Base-by-base conservation (phyloP, 352 stramenopile genomes). In the Globisporangium camurandrum region DNA sequence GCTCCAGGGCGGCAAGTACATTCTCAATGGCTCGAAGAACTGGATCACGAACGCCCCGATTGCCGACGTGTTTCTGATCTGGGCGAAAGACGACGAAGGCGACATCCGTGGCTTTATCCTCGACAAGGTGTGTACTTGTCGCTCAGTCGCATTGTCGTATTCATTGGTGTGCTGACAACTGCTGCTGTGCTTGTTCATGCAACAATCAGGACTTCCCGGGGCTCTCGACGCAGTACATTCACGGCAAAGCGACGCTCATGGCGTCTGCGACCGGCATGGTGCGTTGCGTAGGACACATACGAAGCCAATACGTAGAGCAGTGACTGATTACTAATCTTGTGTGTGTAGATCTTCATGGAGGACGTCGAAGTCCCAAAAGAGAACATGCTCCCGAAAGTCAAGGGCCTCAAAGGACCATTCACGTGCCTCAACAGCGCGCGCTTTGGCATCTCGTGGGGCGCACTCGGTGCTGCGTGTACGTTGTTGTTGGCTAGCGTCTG, bases 41-140 rank as follows among this genome's bases (percentile, higher is more conserved):
- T 91, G 80, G 96, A 99, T 99, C 75, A 99, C 95, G 9, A 98
- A 99, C 74, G 86, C 86, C 22, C 96, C 96, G 0, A 98, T 99
- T 45, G 95, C 96, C 2, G 95, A 99, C 56, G 77, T 99, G 8
- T 97, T 98, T 64, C 71, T 99, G 26, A 83, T 99, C 42, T 99
- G 96, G 96, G 95, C 95, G 28, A 95, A 97, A 46, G 90, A 98
- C 48, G 91, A 98, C 49, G 82, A 93, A 50, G 92, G 91, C 17
- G 84, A 96, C 55, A 96, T 98, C 46, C 73, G 86, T 42, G 95
- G 96, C 34, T 98, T 98, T 71, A 67, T 98, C 26, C 62, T 98
- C 0, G 95, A 98, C 50, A 96, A 96, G 59, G 80, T 88, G 30
- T 11, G 42, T 30, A 9, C n/a, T 22, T n/a, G n/a, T n/a, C n/a